Percentiles rank a stretch among this genome's conserved stretches.
Evolutionary conservation across 257 asterid genomes (phyloP).

Genomic region (Ilex asprella): DNA sequence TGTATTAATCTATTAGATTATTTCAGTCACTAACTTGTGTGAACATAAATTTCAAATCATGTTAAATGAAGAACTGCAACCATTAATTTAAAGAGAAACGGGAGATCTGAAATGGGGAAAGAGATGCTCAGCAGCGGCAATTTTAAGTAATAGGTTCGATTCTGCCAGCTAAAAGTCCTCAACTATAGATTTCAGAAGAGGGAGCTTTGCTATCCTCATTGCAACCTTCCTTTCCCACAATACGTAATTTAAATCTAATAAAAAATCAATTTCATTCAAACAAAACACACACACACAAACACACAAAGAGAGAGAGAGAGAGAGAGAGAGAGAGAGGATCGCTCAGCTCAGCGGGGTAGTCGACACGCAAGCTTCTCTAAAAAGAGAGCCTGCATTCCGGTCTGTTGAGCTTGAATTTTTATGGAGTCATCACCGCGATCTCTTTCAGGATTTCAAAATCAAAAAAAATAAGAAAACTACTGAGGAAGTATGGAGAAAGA

Average conservation of each 20-base stretch:
- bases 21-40: background rate
- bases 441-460: background rate
- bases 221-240: constrained; percentile 21
- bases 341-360: constrained; percentile 87
- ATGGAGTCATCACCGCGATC: constrained; percentile 60
- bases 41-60: background rate
- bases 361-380: constrained; percentile 55
- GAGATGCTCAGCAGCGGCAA: constrained; percentile 56
- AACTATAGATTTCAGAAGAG: constrained; percentile 60
- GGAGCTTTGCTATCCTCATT: constrained; percentile 78
- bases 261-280: background rate
- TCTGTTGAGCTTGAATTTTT: constrained; percentile 88
- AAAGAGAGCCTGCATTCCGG: constrained; percentile 63
- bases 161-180: constrained; percentile 78
- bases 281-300: background rate
- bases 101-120: background rate
- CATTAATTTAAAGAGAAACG: background rate
- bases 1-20: background rate
- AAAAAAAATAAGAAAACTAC: too few relatives aligned
- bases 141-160: constrained; percentile 58
- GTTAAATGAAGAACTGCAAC: too few relatives aligned
- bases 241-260: background rate
- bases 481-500: too few relatives aligned
- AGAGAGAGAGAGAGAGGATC: constrained; percentile 11
- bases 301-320: background rate